Evolutionary conservation across 2,329 filamentous ascomycete genomes (phyloP), one percentile per base, ranked within the genome.

Genomic region (Pestalotiopsis sp.): DNA sequence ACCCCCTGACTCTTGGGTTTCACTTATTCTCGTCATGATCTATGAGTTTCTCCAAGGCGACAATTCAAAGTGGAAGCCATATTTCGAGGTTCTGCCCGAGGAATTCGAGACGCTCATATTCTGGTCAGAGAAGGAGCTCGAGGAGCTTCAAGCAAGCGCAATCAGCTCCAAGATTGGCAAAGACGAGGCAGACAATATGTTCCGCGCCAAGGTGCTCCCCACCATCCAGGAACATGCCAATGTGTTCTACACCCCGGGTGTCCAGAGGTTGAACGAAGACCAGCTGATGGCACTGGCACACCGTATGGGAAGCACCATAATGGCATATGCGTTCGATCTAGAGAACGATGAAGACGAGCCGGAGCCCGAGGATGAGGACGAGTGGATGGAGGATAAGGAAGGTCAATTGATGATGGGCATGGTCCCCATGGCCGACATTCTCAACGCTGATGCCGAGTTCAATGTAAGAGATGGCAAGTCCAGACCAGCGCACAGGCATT

Each of bases 281-380:
- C 80, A 86, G 27, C 77, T 90, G 1, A 71, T 88, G 2, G 70
- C 73, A 7, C 76, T 90, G 20, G 92, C 92, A 66, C 94, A 97
- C 77, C 86, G 89, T 9, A 95, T 97, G 91, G 94, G 93, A 1
- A 95, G 92, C 70, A 90, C 92, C 17, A 95, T 97, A 73, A 97
- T 97, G 94, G 92, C 94, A 0, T 97, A 97, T 77, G 94, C 94
- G 0, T 97, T 97, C 77, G 94, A 97, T 73, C 87, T 97, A 6
- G 87, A 89, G 62, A 84, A 83, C 7, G 81, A 82, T 4, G 81
- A 79, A 7, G 74, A 79, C 3, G 77, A 82, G 0, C 86, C 89
- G 25, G 84, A 90, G 4, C 57, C 57, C n/a, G 84, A 88, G 0
- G 88, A 89, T 1, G 82, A 87, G 6, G 89, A 90, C 27, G 89